Evolutionary conservation across 2,329 filamentous ascomycete species (phyloP), one percentile per base, ranked within the genome.

Genomic region (Didymosphaeria variabile): DNA sequence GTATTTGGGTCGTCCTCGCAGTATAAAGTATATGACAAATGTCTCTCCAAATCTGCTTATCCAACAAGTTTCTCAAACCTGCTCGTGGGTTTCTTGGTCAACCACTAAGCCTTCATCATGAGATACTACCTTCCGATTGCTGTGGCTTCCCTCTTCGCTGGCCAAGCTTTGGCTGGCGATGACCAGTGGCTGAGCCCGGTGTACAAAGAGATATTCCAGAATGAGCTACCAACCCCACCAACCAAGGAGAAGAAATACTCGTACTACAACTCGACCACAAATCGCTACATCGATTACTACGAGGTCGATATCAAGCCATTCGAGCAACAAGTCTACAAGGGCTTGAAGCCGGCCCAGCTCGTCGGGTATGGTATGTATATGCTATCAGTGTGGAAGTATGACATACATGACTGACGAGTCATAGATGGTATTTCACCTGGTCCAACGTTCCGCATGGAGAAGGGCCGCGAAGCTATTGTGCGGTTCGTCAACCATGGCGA

Each of bases 401-500:
- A 13, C 9, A 13, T 17, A 40, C 52, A 21, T 13, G 21, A 7
- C 26, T 55, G 17, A 55, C 9, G 8, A 5, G 15, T 1, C 19
- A 31, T 15, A 55, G 52, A 87, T 76, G 86, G 85, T 21, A 83
- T 84, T 5, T 81, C 81, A 5, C 85, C 86, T 13, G 86, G 86
- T 0, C 85, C 85, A 10, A 87, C 84, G 1, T 83, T 86, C 65
- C 73, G 80, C 21, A 79, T 86, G 57, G 74, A 80, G 8, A 78
- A 76, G 56, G 84, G 83, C 2, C 79, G 79, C 6, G 84, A 88
- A 73, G 80, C 81, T 5, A 80, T 88, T 7, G 83, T 88, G 8
- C 81, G 86, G 23, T 83, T 87, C 65, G 77, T 84, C 65, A 88
- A 88, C 72, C 80, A 83, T n/a, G 81, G 79, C 3, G 70, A 74